phyloP scores from a whole-genome alignment of 2,329 filamentous ascomycete species.

The Claviceps sp. region DNA sequence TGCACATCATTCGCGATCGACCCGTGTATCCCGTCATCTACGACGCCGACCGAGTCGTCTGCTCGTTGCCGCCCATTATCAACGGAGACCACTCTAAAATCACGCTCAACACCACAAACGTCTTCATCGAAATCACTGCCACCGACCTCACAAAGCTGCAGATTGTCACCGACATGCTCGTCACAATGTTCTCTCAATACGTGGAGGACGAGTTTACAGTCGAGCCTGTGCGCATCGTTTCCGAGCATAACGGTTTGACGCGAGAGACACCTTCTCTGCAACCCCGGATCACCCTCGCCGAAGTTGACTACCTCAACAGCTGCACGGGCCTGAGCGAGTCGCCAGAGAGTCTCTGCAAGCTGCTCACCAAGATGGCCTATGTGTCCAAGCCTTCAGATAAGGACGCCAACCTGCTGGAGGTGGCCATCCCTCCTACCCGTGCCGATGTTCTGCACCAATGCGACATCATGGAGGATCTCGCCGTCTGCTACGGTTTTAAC shows the following conservation, averaged over 20 bases:
- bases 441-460: constrained; percentile 93
- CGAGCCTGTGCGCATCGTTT: constrained; percentile 85
- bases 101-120: constrained; percentile 74
- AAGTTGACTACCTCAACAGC: constrained; percentile 85
- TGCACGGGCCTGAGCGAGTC: constrained; percentile 74
- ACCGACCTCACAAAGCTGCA: constrained; percentile 94
- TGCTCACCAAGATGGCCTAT: constrained; percentile 83
- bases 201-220: constrained; percentile 80
- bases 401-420: constrained; percentile 59
- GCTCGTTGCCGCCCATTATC: constrained; percentile 94
- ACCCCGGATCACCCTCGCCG: constrained; percentile 65
- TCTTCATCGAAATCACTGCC: constrained; percentile 95
- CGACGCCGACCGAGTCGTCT: constrained; percentile 74
- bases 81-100: constrained; percentile 98
- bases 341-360: constrained; percentile 60
- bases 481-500: constrained; percentile 96
- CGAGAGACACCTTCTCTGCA: constrained; percentile 69
- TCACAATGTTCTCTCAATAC: constrained; percentile 94
- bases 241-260: constrained; percentile 76
- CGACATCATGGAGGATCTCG: constrained; percentile 97
- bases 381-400: constrained; percentile 60
- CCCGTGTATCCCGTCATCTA: constrained; percentile 94
- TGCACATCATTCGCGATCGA: constrained; percentile 89
- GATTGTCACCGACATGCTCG: constrained; percentile 88
- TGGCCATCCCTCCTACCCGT: constrained; percentile 75